phyloP scores from a whole-genome alignment of 2,329 filamentous ascomycete genomes.

The Pestalotiopsis sp. region DNA sequence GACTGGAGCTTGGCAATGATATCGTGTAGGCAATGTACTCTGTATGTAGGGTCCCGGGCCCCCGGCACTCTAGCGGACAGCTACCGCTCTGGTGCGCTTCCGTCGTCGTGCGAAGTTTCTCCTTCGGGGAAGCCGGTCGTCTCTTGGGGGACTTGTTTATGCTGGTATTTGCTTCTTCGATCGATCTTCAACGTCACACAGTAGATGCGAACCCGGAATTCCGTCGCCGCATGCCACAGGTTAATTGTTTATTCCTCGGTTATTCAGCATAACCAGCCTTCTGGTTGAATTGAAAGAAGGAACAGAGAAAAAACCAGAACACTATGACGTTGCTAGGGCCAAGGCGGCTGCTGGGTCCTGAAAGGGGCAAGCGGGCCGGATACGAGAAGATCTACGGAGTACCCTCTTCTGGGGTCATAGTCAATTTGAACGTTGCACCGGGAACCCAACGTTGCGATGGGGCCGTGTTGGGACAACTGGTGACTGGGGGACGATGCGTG shows the following conservation, averaged over 20 bases:
- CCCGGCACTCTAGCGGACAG: background rate
- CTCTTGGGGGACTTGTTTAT: background rate
- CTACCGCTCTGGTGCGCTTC: background rate
- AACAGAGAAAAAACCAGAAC: background rate
- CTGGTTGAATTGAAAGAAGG: background rate
- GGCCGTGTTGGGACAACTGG: background rate
- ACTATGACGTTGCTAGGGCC: constrained; percentile 5
- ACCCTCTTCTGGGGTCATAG: background rate
- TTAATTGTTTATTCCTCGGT: background rate
- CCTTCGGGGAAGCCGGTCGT: background rate
- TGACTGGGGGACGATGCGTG: background rate
- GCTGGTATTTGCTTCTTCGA: background rate
- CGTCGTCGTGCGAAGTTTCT: background rate
- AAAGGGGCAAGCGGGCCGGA: constrained; percentile 14
- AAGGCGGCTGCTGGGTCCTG: background rate
- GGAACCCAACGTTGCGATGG: background rate
- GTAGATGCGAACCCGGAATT: background rate
- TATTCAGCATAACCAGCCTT: background rate
- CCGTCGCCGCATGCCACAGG: background rate
- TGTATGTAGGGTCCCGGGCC: background rate
- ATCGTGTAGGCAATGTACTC: background rate
- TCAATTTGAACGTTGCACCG: background rate
- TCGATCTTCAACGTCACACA: background rate
- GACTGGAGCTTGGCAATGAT: background rate
- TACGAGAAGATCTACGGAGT: constrained; percentile 15